These are phyloP conservation scores for Clavaria fumosa DNA, from an alignment of 768 basidiomycete species.

Conservation along the genomic window DNA sequence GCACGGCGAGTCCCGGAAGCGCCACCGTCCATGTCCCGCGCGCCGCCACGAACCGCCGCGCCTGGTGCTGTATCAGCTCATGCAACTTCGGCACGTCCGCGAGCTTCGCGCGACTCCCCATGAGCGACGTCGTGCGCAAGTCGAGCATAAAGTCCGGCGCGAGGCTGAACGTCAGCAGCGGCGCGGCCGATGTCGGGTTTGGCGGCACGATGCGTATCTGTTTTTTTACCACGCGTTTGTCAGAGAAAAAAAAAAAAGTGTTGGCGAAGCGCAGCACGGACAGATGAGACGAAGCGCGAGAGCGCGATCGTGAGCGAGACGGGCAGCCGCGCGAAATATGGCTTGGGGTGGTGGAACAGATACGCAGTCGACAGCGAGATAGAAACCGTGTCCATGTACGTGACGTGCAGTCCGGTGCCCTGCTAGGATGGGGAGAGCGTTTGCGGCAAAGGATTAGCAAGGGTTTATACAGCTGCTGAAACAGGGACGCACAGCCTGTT, in stretches of 20 bases:
- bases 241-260: conserved; percentile 6
- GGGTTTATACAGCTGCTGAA: no score
- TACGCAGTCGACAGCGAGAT: conserved; percentile 73
- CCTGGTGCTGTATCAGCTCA: conserved; percentile 80
- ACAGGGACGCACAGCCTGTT: no score
- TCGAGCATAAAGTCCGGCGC: conserved; percentile 79
- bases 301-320: conserved; percentile 69
- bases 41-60: conserved; percentile 46
- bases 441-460: conserved; percentile 8
- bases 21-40: conserved; percentile 51
- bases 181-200: conserved; percentile 31
- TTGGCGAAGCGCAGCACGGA: conserved; percentile 19
- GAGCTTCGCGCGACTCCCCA: conserved; percentile 94
- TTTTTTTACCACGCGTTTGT: no score
- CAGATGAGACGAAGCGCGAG: conserved; percentile 55
- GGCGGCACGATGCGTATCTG: conserved; percentile 60
- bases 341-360: conserved; percentile 73
- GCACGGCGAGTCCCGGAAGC: conserved; percentile 61
- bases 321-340: conserved; percentile 69
- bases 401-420: conserved; percentile 73
- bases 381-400: conserved; percentile 72
- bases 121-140: conserved; percentile 76
- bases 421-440: conserved; percentile 17
- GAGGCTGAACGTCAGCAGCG: conserved; percentile 56
- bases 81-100: conserved; percentile 96